Evolutionary conservation across 192 early-diverging fungal genomes (phyloP).

Genomic region (Backusella liffmaniae): DNA sequence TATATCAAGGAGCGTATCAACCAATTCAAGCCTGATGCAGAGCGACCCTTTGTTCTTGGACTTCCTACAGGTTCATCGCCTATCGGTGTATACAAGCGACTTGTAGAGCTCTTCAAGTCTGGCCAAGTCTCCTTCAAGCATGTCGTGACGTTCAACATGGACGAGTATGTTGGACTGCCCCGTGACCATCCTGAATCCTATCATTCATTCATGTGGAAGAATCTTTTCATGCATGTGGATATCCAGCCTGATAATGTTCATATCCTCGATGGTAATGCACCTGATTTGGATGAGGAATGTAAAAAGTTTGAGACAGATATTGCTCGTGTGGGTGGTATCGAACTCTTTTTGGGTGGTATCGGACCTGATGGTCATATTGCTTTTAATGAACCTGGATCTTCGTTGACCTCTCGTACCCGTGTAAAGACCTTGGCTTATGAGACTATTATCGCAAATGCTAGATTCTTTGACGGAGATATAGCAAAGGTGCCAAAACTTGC

Average conservation of each 20-base stretch:
- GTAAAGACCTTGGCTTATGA: conserved; percentile 87
- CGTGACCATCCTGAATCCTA: conserved; percentile 85
- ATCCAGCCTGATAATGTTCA: conserved; percentile 82
- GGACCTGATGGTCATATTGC: conserved; percentile 92
- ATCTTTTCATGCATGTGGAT: conserved; percentile 85
- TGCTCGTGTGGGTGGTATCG: conserved; percentile 73
- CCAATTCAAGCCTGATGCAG: conserved; percentile 69
- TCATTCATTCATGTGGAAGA: conserved; percentile 90
- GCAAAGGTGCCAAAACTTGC: conserved; percentile 82
- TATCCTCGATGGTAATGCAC: conserved; percentile 82
- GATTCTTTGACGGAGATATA: conserved; percentile 83
- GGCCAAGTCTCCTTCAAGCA: conserved; percentile 75
- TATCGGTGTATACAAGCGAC: conserved; percentile 74
- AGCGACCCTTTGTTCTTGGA: conserved; percentile 81
- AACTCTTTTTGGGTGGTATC: conserved; percentile 86
- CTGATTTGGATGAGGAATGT: conserved; percentile 78
- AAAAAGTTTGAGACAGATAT: conserved; percentile 77
- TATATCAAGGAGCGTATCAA: conserved; percentile 81
- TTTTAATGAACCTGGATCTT: conserved; percentile 90
- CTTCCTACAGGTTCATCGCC: conserved; percentile 86
- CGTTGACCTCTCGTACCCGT: conserved; percentile 76
- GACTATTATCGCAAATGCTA: conserved; percentile 81
- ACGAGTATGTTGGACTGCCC: conserved; percentile 83
- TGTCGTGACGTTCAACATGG: conserved; percentile 89
- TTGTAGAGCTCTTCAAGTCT: conserved; percentile 67